Base-by-base conservation (phyloP, 2,329 filamentous ascomycete species). In the Paraphoma sp. region DNA sequence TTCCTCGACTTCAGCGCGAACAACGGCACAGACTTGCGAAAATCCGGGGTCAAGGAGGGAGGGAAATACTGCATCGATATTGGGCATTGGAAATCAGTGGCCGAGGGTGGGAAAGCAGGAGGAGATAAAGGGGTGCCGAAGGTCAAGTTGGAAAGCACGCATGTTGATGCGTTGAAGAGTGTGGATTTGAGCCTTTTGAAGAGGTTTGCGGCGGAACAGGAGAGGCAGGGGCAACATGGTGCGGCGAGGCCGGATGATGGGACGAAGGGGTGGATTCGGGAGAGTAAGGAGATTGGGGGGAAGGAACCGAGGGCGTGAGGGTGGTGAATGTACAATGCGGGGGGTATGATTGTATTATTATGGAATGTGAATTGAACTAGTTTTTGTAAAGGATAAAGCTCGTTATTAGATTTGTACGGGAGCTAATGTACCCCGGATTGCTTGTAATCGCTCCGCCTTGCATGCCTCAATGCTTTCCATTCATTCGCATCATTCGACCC, bases 1-100 rank as follows among this genome's bases (percentile, higher is more conserved):
- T 88, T 88, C 74, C 82, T 88, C 18, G 83, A 87, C 68, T 87
- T 84, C 76, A 80, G 80, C 17, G 82, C 84, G 30, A 77, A 79
- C 8, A 80, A 79, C 38, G 86, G 85, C 47, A 87, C 86, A 65
- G 83, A 88, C 62, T 78, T 88, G 30, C 80, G 84, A 23, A 68
- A 72, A 11, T 78, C 80, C 14, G 85, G 85, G 9, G 78, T 88
- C 46, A 82, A 77, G 23, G 81, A 77, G 5, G 85, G 85, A 4
- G 83, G 83, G 59, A 83, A 83, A 64, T 87, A 85, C 81, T 88
- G 86, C 67, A 74, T 88, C 4, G 87, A 85, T 62, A 84, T 83
- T 0, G 73, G 72, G 10, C 74, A 82, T 36, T 87, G 84, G 84
- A 82, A 83, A 64, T 83, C 86, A 64, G 61, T 64, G 9, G 54